These are phyloP conservation scores for Pelargonium fulgidum DNA, from an alignment of 441 rosid species.

Conservation along the genomic window DNA sequence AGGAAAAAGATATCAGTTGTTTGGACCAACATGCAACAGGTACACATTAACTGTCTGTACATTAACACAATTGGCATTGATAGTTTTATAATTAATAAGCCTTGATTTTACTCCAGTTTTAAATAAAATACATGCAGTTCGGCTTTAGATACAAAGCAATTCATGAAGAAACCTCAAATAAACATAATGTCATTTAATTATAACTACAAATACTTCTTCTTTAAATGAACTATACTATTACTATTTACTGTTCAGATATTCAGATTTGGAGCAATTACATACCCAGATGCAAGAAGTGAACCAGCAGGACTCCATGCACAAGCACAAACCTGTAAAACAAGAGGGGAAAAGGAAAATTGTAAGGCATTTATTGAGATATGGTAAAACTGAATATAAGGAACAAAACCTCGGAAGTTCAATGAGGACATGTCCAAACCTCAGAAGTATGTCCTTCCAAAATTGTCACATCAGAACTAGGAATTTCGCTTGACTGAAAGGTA, in stretches of 20 bases:
- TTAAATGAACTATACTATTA: background rate
- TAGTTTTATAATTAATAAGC: background rate
- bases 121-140: background rate
- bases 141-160: background rate
- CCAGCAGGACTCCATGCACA: slow-evolving; percentile 99
- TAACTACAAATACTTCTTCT: background rate
- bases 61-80: background rate
- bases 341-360: slow-evolving; percentile 1
- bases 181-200: background rate
- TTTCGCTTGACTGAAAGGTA: slow-evolving; percentile 57
- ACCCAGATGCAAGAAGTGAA: slow-evolving; percentile 99
- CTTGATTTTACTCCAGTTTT: background rate
- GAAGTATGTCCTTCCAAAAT: slow-evolving; percentile 93
- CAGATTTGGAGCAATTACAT: slow-evolving; percentile 24
- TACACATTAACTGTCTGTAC: background rate
- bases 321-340: slow-evolving; percentile 69
- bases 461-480: slow-evolving; percentile 72
- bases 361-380: background rate
- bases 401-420: background rate
- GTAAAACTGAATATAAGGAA: background rate
- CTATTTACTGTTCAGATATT: background rate
- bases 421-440: slow-evolving; percentile 53
- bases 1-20: background rate
- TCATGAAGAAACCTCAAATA: background rate
- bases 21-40: background rate